These are phyloP conservation scores for Halophytophthora polymorphica DNA, from an alignment of 352 stramenopile species.

Conservation along the genomic window DNA sequence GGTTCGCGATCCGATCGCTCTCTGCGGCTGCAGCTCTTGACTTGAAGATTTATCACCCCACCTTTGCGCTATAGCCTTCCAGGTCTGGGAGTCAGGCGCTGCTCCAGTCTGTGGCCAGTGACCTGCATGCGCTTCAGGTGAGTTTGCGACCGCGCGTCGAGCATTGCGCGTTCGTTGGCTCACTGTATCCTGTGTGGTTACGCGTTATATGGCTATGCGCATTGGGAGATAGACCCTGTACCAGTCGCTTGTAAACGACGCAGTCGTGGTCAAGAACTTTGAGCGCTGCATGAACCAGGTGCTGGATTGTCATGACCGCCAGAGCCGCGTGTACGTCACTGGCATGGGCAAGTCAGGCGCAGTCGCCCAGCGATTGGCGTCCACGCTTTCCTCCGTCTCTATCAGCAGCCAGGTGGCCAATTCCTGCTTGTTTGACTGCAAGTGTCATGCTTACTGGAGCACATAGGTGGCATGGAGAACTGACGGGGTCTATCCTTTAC, in stretches of 20 bases:
- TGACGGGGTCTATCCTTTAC: neutral
- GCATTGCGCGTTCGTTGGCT: neutral
- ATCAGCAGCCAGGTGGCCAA: slow-evolving; percentile 55
- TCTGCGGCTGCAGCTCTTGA: no score
- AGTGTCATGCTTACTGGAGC: neutral
- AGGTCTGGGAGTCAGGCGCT: slow-evolving; percentile 3
- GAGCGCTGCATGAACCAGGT: slow-evolving; percentile 28
- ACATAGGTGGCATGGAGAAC: neutral
- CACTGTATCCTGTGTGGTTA: neutral
- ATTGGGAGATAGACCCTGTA: slow-evolving; percentile 34
- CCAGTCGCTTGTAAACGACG: slow-evolving; percentile 25
- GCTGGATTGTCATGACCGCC: slow-evolving; percentile 41
- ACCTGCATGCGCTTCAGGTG: slow-evolving; percentile 32
- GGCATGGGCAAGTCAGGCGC: slow-evolving; percentile 83
- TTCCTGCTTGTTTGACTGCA: neutral
- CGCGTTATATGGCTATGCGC: no score
- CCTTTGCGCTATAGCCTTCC: no score
- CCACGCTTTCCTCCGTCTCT: slow-evolving; percentile 69
- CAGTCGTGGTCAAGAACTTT: slow-evolving; percentile 24
- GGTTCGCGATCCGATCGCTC: no score
- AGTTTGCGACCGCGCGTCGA: neutral
- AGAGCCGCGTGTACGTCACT: slow-evolving; percentile 55
- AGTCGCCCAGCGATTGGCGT: slow-evolving; percentile 65
- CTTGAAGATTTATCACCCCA: no score
- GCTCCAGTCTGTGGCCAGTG: slow-evolving; percentile 26